These are phyloP conservation scores for Eucalyptus leucophloia DNA, from an alignment of 345 rosid species.

Conservation along the genomic window DNA sequence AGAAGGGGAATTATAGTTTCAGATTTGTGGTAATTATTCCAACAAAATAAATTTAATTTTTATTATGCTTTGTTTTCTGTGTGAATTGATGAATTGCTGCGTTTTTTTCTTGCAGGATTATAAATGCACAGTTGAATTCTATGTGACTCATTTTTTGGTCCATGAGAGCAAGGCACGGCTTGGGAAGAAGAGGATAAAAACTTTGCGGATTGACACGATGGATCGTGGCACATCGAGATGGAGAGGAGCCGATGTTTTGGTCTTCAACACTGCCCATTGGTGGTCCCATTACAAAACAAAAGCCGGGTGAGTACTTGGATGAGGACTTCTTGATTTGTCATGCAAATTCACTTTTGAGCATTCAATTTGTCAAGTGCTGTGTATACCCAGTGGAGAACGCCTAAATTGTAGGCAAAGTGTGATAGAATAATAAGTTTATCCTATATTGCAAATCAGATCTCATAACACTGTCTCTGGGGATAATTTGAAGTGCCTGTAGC, in stretches of 20 bases:
- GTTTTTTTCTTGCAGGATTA: slow-evolving; percentile 51
- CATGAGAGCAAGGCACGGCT: slow-evolving; percentile 79
- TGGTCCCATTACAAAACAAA: slow-evolving; percentile 96
- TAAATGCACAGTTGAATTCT: slow-evolving; percentile 77
- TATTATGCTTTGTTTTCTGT: background rate
- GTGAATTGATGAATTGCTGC: background rate
- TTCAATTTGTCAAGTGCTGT: background rate
- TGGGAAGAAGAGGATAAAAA: slow-evolving; percentile 58
- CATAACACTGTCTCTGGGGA: background rate
- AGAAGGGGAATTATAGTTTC: slow-evolving; percentile 80
- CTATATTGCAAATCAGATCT: background rate
- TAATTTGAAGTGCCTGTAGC: background rate
- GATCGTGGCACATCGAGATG: slow-evolving; percentile 88
- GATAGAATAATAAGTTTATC: background rate
- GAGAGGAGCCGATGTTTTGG: slow-evolving; percentile 81
- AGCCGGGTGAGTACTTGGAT: slow-evolving; percentile 54
- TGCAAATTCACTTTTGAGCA: background rate
- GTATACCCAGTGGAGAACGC: background rate
- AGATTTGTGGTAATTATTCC: slow-evolving; percentile 48
- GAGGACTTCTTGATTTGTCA: background rate
- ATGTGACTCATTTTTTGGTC: slow-evolving; percentile 73
- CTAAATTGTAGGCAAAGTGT: background rate
- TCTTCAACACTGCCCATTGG: slow-evolving; percentile 98
- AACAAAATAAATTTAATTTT: background rate
- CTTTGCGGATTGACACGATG: slow-evolving; percentile 71